A percentile compares a stretch with the other conserved stretches of the same genome.
Conservation (phyloP, 495 filamentous ascomycete genomes). For the Penicillium canariense region DNA sequence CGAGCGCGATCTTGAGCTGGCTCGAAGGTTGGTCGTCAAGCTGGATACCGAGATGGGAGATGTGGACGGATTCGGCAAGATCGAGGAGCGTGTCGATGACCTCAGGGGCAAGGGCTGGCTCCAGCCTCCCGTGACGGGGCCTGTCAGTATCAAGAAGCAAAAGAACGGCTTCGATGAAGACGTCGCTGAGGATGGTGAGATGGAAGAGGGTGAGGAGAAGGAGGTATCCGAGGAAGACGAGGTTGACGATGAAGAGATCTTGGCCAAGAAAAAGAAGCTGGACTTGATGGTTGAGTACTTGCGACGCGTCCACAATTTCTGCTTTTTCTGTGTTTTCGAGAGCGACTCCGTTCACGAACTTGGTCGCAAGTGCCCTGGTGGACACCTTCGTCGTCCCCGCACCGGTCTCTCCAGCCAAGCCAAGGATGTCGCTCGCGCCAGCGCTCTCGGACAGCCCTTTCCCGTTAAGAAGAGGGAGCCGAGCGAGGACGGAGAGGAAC, state of each 20-base stretch:
- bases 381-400: slow-evolving; percentile 88
- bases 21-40: slow-evolving; percentile 68
- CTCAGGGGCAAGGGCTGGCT: slow-evolving; percentile 70
- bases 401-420: slow-evolving; percentile 76
- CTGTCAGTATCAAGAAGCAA: slow-evolving; percentile 56
- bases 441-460: slow-evolving; percentile 74
- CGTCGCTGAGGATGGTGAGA: slow-evolving; percentile 66
- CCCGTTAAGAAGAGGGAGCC: slow-evolving; percentile 72
- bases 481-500: slow-evolving; percentile 63
- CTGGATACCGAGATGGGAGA: slow-evolving; percentile 77
- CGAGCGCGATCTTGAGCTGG: slow-evolving; percentile 78
- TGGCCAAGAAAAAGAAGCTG: slow-evolving; percentile 92
- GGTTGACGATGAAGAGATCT: slow-evolving; percentile 81
- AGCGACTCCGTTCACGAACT: slow-evolving; percentile 96
- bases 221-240: slow-evolving; percentile 82
- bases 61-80: slow-evolving; percentile 67
- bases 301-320: slow-evolving; percentile 95
- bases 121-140: slow-evolving; percentile 61
- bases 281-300: slow-evolving; percentile 96
- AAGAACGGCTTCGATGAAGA: slow-evolving; percentile 63
- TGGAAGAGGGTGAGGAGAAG: slow-evolving; percentile 67
- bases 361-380: slow-evolving; percentile 91
- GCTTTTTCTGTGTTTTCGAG: slow-evolving; percentile 99
- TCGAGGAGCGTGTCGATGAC: slow-evolving; percentile 84
- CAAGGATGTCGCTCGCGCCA: slow-evolving; percentile 81